Base-by-base conservation (phyloP, 768 basidiomycete species). In the Trametes elegans region DNA sequence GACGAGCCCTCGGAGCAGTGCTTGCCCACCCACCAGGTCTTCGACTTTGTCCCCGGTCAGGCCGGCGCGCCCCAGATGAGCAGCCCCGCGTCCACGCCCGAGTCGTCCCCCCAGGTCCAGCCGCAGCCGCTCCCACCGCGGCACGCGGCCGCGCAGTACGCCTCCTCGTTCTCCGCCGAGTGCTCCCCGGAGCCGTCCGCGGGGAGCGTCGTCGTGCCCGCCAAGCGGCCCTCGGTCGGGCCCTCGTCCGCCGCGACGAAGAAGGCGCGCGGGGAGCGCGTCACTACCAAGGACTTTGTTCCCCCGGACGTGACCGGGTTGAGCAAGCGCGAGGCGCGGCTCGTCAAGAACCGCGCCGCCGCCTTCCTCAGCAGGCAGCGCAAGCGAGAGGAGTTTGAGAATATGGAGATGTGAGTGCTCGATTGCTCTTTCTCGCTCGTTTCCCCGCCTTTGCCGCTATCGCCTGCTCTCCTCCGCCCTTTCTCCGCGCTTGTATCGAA, bases 271-370 rank as follows among this genome's bases (percentile, higher is more conserved):
- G 74, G 74, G 31, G 76, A 78, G 45, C 72, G 79, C 55, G 73
- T 81, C 62, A 78, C 73, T 31, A 87, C 81, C 69, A 91, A 88
- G 72, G 90, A 93, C 69, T 94, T 93, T 64, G 69, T 94, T 18
- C 90, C 91, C 10, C 92, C 92, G 44, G 91, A 94, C 68, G 91
- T 93, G 55, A 81, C 84, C 55, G 93, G 93, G 45, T 79, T 94
- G 55, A 85, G 79, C 77, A 94, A 94, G 71, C 89, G 92, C 46
- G 92, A 94, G 73, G 92, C 92, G 57, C 84, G 92, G 48, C 80
- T 94, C 8, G 88, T 94, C 53, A 94, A 94, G 78, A 94, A 94
- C 74, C 81, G 92, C 53, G 92, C 92, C 11, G 92, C 92, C 10
- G 92, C 92, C 55, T 94, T 94, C 76, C 85, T 94, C 67, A 88